Evolutionary conservation across 495 filamentous ascomycete genomes (phyloP).

Genomic region (Beverwykella pulmonaria): DNA sequence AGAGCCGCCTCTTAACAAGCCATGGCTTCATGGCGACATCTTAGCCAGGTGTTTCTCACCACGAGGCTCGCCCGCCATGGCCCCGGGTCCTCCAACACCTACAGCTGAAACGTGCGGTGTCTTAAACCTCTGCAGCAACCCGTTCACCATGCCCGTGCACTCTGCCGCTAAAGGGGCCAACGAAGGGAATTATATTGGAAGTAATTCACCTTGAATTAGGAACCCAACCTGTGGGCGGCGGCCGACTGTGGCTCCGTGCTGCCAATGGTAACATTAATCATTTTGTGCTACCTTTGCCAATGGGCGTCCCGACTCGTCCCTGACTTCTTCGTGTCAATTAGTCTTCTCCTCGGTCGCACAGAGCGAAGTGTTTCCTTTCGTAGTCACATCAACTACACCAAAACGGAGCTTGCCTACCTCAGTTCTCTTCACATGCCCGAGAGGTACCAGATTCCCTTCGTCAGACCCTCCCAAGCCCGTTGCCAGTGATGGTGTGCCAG

Average conservation of each 20-base stretch:
- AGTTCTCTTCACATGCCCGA: not conserved
- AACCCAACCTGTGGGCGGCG: not conserved
- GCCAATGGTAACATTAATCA: not conserved
- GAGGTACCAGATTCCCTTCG: not conserved
- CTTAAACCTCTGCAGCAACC: conserved; percentile 18
- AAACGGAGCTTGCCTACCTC: conserved; percentile 19
- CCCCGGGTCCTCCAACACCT: conserved; percentile 22
- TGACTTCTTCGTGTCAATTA: conserved; percentile 10
- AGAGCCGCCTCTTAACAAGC: not conserved
- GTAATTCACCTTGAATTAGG: not conserved
- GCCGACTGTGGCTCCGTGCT: not conserved
- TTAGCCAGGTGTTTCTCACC: conserved; percentile 15
- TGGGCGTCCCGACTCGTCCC: conserved; percentile 10
- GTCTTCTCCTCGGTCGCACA: conserved; percentile 22
- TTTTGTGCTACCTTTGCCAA: conserved; percentile 24
- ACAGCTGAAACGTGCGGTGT: conserved; percentile 33
- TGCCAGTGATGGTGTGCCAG: not conserved
- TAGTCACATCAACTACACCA: conserved; percentile 38
- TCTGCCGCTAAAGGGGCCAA: not conserved
- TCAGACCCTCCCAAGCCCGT: not conserved
- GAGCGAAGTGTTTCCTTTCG: conserved; percentile 13
- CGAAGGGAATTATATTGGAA: not conserved
- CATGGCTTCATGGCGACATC: conserved; percentile 15
- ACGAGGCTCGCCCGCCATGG: conserved; percentile 30
- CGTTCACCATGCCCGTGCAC: conserved; percentile 2